Evolutionary conservation across 441 rosid genomes (phyloP).

Genomic region (Rhodomyrtus psidioides): DNA sequence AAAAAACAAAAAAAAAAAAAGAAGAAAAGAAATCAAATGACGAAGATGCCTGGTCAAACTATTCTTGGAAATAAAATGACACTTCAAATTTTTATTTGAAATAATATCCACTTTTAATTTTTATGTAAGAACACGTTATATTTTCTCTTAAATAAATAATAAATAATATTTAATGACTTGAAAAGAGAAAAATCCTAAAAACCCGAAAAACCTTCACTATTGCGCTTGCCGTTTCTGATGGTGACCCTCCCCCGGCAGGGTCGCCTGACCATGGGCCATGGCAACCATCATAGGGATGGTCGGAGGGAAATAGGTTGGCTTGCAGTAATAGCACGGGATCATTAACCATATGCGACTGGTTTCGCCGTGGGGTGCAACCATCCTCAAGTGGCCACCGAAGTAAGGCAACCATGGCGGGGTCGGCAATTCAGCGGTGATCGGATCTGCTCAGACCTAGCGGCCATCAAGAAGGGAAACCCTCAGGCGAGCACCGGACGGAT

Average conservation of each 20-base stretch:
- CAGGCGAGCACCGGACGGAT: accelerated
- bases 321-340: accelerated
- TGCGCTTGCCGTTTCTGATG: background rate
- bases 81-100: too few species aligned
- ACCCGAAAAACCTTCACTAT: background rate
- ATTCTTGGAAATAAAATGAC: too few species aligned
- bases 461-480: background rate
- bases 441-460: background rate
- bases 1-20: too few species aligned
- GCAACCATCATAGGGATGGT: background rate
- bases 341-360: background rate
- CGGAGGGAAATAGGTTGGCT: background rate
- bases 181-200: background rate
- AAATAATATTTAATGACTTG: too few species aligned
- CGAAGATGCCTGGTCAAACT: too few species aligned
- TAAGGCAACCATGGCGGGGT: background rate
- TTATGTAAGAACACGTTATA: too few species aligned
- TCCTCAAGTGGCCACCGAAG: background rate
- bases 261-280: too few species aligned
- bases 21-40: too few species aligned
- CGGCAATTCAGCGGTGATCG: too few species aligned
- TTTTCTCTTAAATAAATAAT: background rate
- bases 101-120: accelerated
- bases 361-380: too few species aligned
- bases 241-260: background rate